These are phyloP conservation scores for Lipomyces chichibuensis DNA, from an alignment of 805 yeast genomes.

Conservation along the genomic window DNA sequence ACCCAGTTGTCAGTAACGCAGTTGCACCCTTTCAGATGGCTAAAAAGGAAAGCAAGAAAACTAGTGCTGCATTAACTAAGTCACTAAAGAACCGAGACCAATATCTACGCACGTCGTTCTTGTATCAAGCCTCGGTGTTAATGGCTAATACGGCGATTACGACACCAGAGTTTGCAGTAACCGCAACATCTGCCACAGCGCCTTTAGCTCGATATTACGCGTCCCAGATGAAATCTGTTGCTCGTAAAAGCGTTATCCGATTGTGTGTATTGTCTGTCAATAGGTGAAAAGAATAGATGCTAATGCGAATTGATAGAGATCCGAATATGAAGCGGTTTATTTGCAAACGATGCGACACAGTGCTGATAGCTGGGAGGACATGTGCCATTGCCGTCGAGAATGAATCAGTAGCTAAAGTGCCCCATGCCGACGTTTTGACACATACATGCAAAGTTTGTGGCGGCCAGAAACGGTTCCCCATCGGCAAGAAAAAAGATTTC, in stretches of 20 bases:
- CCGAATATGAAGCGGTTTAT: constrained; percentile 57
- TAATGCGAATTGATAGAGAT: constrained; percentile 15
- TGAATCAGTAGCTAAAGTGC: constrained; percentile 44
- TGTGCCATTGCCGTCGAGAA: constrained; percentile 48
- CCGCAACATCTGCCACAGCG: constrained; percentile 10
- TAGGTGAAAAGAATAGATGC: neutral
- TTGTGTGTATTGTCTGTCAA: constrained; percentile 22
- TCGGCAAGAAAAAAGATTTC: constrained; percentile 28
- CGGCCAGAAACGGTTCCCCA: constrained; percentile 31
- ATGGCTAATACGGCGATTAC: constrained; percentile 16
- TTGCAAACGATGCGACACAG: constrained; percentile 65
- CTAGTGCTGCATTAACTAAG: constrained; percentile 13
- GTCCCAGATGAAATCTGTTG: constrained; percentile 33
- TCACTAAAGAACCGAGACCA: constrained; percentile 33
- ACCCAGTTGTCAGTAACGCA: neutral
- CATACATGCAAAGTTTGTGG: constrained; percentile 31
- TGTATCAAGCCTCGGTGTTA: constrained; percentile 35
- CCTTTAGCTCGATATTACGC: constrained; percentile 24
- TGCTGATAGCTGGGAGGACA: constrained; percentile 55
- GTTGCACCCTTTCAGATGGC: neutral
- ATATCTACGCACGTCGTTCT: constrained; percentile 35
- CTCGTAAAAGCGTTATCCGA: constrained; percentile 36
- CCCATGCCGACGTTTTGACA: constrained; percentile 51
- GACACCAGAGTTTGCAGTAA: neutral
- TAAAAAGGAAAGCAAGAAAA: neutral